Percentiles rank a stretch among this genome's conserved stretches.
Evolutionary conservation across 2,329 filamentous ascomycete species (phyloP).

Genomic region (Periconia macrospinosa): DNA sequence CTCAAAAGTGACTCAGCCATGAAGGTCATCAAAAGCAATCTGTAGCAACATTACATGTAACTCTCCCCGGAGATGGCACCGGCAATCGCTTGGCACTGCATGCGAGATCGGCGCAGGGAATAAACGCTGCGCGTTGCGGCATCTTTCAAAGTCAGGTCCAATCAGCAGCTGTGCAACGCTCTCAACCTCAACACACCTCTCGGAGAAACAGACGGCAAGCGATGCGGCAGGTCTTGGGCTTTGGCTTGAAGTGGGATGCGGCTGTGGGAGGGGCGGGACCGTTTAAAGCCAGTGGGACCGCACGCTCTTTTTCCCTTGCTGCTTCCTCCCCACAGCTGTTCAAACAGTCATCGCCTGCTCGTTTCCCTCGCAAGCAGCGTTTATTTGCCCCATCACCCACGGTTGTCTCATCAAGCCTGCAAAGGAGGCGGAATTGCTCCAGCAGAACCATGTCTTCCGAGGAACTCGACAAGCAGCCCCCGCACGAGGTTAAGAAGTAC

Average conservation of each 20-base stretch:
- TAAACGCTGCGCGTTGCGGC: not conserved
- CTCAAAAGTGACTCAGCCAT: too few species aligned
- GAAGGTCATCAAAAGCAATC: too few species aligned
- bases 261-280: not conserved
- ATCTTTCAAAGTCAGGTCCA: constrained; percentile 13
- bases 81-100: not conserved
- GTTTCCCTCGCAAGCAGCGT: not conserved
- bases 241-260: not conserved
- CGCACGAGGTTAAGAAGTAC: constrained; percentile 48
- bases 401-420: not conserved
- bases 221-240: constrained; percentile 1
- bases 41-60: too few species aligned
- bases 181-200: constrained; percentile 13
- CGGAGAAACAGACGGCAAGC: not conserved
- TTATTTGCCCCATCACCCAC: not conserved
- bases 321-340: not conserved
- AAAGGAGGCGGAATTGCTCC: not conserved
- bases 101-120: constrained; percentile 10
- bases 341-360: not conserved
- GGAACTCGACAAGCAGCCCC: constrained; percentile 14
- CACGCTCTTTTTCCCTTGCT: not conserved
- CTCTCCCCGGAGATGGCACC: too few species aligned
- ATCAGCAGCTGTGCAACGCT: constrained; percentile 8
- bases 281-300: not conserved
- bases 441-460: constrained; percentile 22